Evolutionary conservation across 1,139 yeast species (phyloP).

Genomic region (Zygosaccharomyces sapae): DNA sequence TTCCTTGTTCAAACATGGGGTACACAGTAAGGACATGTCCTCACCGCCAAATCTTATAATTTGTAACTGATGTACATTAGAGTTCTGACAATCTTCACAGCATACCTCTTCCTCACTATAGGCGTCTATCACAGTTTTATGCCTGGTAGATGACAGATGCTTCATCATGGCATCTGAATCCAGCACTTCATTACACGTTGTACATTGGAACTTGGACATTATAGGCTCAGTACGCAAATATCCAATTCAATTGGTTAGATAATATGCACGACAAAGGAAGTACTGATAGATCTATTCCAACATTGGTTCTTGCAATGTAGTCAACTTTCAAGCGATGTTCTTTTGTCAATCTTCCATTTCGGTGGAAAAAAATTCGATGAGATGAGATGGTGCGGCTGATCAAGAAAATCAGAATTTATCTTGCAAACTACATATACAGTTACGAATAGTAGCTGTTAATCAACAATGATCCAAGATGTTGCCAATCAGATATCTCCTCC

Average conservation of each 20-base stretch:
- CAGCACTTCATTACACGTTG: slow-evolving; percentile 32
- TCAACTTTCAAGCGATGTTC: background rate
- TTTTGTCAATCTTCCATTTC: background rate
- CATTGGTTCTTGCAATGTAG: background rate
- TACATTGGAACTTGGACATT: slow-evolving; percentile 30
- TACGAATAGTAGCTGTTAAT: background rate
- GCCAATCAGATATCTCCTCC: slow-evolving; percentile 16
- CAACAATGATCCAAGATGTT: slow-evolving; percentile 14
- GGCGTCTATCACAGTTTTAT: slow-evolving; percentile 43
- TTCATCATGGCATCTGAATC: slow-evolving; percentile 38
- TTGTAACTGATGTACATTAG: slow-evolving; percentile 51
- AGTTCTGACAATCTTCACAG: slow-evolving; percentile 56
- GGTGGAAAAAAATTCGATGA: background rate
- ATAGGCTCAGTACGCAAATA: background rate
- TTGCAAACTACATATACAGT: no score
- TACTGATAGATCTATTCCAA: background rate
- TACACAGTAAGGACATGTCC: slow-evolving; percentile 52
- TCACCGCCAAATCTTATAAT: slow-evolving; percentile 53
- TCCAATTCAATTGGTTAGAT: background rate
- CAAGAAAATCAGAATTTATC: background rate
- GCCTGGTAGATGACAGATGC: slow-evolving; percentile 53
- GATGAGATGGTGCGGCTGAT: background rate
- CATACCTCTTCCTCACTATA: slow-evolving; percentile 42
- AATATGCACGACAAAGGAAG: background rate
- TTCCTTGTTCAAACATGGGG: slow-evolving; percentile 44